Evolutionary conservation across 306 rosid species (phyloP), one percentile per base, ranked within the genome.

Genomic region (Cajanus cajan): DNA sequence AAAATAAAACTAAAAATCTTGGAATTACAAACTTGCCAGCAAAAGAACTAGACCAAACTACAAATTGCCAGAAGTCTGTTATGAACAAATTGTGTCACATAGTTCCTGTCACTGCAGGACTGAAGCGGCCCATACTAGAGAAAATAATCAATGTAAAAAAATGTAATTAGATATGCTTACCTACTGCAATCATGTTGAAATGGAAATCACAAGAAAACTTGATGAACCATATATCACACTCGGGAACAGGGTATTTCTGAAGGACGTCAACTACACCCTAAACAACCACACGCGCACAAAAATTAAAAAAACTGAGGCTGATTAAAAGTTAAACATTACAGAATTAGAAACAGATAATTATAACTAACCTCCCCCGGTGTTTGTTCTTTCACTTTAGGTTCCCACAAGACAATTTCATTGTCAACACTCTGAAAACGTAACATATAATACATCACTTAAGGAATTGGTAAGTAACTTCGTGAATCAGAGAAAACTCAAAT

Each of bases 211-310:
- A 95, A 47, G 98, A 95, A 78, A 95, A 95, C 82, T 95, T 95
- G 91, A 95, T 93, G 88, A 93, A 95, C 98, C 99, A 95, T 77
- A 95, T 93, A 82, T 95, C 99, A 71, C 99, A 95, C 72, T 93
- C 99, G 0, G 99, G 98, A 83, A 88, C 90, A 39, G 99, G 99
- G 87, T 95, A 95, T 78, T 91, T 95, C 85, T 95, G 99, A 83
- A 95, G 99, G 79, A 93, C 82, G 87, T 93, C 99, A 70, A 86
- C 97, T 9, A 87, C 74, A 47, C 99, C 98, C 99, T 95, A 78
- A 68, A 79, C 22, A 61, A 31, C 22, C 41, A 31, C 55, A 16
- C 21, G 8, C 10, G 71, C 70, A 45, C 4, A 5, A 68, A 61
- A 77, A 4, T 59, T 21, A 2, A 45, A 36, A 48, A 51, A 8